A percentile compares a stretch with the other conserved stretches of the same genome.
Evolutionary conservation across 1,284 basidiomycete genomes (phyloP).

Genomic region (Gomphus sp.): DNA sequence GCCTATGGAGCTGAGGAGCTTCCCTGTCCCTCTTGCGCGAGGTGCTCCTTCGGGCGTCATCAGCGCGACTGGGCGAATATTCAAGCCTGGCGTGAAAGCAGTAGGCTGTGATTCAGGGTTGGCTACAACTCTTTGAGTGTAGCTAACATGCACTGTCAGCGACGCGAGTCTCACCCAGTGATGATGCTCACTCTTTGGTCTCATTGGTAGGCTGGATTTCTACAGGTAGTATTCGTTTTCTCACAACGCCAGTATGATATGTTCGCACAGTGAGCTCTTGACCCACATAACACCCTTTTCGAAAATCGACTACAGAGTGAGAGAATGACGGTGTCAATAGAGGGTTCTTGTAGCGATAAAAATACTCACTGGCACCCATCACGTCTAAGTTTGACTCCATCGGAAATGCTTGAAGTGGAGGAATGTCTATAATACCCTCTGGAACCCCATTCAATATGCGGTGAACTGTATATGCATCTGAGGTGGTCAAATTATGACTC

Average conservation of each 20-base stretch:
- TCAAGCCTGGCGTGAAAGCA: slow-evolving; percentile 16
- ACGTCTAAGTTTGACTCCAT: slow-evolving; percentile 92
- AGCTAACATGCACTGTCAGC: background rate
- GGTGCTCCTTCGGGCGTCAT: slow-evolving; percentile 16
- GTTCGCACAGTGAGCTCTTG: slow-evolving; percentile 97
- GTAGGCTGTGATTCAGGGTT: background rate
- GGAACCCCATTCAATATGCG: slow-evolving; percentile 81
- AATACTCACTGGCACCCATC: slow-evolving; percentile 77
- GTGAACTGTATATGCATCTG: slow-evolving; percentile 66
- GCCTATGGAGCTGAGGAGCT: slow-evolving; percentile 46
- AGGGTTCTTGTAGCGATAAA: slow-evolving; percentile 8
- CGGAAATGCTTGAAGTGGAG: slow-evolving; percentile 73
- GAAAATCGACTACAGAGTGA: slow-evolving; percentile 71
- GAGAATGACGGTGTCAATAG: slow-evolving; percentile 11
- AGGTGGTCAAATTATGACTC: slow-evolving; percentile 41
- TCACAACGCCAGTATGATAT: slow-evolving; percentile 87
- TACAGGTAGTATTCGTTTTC: slow-evolving; percentile 88
- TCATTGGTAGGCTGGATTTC: slow-evolving; percentile 24
- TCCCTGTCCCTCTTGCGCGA: slow-evolving; percentile 57
- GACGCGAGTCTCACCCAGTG: background rate
- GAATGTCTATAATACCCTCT: slow-evolving; percentile 77
- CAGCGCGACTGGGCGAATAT: slow-evolving; percentile 15
- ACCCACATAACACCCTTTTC: slow-evolving; percentile 97
- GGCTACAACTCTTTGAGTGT: background rate
- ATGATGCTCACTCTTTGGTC: background rate